Percentiles rank a stretch among this genome's conserved stretches.
These are phyloP conservation scores for Fraxinus latifolia DNA, from an alignment of 305 asterid species.

Conservation along the genomic window DNA sequence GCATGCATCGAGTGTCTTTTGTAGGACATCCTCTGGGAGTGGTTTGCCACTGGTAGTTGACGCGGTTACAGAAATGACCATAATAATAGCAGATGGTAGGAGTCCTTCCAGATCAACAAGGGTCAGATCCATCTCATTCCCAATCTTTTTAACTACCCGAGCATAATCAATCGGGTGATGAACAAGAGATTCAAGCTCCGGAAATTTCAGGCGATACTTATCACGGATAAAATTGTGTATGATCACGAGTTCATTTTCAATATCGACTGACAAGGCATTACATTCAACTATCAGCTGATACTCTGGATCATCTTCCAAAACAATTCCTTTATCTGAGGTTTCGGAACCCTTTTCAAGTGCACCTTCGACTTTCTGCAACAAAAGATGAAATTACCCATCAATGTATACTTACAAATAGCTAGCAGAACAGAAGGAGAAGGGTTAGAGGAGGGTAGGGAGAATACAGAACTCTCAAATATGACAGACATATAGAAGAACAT, in stretches of 20 bases:
- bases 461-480: constrained; percentile 4
- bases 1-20: constrained; percentile 82
- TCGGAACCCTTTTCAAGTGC: constrained; percentile 70
- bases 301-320: constrained; percentile 90
- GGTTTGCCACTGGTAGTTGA: constrained; percentile 99
- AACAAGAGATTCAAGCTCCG: constrained; percentile 90
- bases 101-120: constrained; percentile 96
- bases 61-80: constrained; percentile 95
- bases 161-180: constrained; percentile 97
- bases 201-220: constrained; percentile 85
- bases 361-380: constrained; percentile 79
- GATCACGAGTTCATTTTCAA: constrained; percentile 83
- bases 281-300: constrained; percentile 93
- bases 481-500: constrained; percentile 29
- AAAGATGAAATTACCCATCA: background rate
- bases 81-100: constrained; percentile 85
- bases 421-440: background rate
- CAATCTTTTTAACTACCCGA: constrained; percentile 82
- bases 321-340: constrained; percentile 47
- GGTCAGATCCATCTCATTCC: constrained; percentile 82
- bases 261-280: constrained; percentile 80
- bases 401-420: background rate
- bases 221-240: constrained; percentile 93
- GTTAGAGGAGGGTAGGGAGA: background rate
- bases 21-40: constrained; percentile 78